These are phyloP conservation scores for Danielia oregonensis DNA, from an alignment of 805 yeast species.

Conservation along the genomic window DNA sequence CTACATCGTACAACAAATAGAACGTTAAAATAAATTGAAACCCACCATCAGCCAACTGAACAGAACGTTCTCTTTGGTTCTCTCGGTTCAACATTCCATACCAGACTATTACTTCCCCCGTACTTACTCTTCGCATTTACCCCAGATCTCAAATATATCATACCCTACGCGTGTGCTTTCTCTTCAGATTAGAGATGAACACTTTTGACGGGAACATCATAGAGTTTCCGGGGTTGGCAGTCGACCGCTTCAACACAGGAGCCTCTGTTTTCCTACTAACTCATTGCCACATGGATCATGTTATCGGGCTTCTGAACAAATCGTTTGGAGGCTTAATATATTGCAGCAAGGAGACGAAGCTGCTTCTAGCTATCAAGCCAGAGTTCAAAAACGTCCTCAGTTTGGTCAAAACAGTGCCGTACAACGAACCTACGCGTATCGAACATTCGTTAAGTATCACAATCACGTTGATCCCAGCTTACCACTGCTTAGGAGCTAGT, in stretches of 20 bases:
- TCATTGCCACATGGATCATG: conserved; percentile 55
- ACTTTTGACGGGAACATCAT: conserved; percentile 40
- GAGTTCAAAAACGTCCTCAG: conserved; percentile 16
- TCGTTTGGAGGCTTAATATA: conserved; percentile 40
- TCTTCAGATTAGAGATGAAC: no score
- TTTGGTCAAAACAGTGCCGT: conserved; percentile 17
- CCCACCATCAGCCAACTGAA: no score
- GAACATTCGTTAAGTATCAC: conserved; percentile 4
- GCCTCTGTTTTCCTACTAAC: conserved; percentile 36
- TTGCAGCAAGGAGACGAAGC: conserved; percentile 43
- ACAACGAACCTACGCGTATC: conserved; percentile 17
- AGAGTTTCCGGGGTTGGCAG: conserved; percentile 48
- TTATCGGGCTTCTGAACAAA: conserved; percentile 42
- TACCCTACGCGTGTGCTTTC: no score
- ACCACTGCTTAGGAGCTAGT: conserved; percentile 60
- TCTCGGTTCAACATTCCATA: no score
- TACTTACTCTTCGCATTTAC: no score
- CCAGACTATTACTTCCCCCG: no score
- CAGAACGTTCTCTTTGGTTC: no score
- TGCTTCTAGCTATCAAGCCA: conserved; percentile 17
- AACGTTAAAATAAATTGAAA: no score
- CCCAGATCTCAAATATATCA: no score
- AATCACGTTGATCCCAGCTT: conserved; percentile 44
- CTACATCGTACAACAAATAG: no score
- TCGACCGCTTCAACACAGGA: conserved; percentile 29